Percentiles rank a stretch among this genome's conserved stretches.
phyloP scores from a whole-genome alignment of 371 early-diverging fungal species.

The Mortierella sp. region DNA sequence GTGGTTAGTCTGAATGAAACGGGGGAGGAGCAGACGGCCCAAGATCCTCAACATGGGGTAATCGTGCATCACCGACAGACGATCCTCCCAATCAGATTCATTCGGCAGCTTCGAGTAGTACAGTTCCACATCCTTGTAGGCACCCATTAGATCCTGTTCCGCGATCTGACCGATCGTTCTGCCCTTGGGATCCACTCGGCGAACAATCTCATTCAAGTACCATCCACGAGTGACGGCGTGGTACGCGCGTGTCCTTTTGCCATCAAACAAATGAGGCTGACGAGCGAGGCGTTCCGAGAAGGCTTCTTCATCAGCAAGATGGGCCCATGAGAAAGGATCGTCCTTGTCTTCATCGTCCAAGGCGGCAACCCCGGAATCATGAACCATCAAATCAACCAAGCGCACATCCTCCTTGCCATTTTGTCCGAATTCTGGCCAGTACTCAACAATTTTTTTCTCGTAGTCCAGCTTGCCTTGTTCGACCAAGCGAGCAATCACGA shows the following conservation, averaged over 20 bases:
- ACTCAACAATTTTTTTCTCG: conserved; percentile 62
- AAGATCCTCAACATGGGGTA: conserved; percentile 57
- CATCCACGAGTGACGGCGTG: conserved; percentile 78
- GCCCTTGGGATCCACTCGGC: conserved; percentile 65
- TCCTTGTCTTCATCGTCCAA: conserved; percentile 56
- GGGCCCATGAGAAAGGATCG: conserved; percentile 47
- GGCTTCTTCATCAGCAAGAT: conserved; percentile 46
- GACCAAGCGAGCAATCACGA: conserved; percentile 72
- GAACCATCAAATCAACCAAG: conserved; percentile 68
- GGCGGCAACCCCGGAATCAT: conserved; percentile 72
- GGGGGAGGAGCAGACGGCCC: conserved; percentile 59
- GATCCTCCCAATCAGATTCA: conserved; percentile 55
- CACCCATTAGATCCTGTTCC: conserved; percentile 60
- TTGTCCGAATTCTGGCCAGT: conserved; percentile 86
- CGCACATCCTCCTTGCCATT: conserved; percentile 81
- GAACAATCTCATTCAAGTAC: conserved; percentile 78
- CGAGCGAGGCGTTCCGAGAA: conserved; percentile 61
- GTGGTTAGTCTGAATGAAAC: conserved; percentile 40
- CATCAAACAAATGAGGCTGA: conserved; percentile 73
- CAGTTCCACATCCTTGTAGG: conserved; percentile 63
- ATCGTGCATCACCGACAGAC: conserved; percentile 57
- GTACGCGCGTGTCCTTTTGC: conserved; percentile 64
- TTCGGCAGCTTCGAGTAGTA: conserved; percentile 60
- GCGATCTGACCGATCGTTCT: conserved; percentile 70
- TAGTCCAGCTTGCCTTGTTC: conserved; percentile 68